Evolutionary conservation across 2,329 filamentous ascomycete species (phyloP), one percentile per base, ranked within the genome.

Genomic region (Aspergillus flavus): DNA sequence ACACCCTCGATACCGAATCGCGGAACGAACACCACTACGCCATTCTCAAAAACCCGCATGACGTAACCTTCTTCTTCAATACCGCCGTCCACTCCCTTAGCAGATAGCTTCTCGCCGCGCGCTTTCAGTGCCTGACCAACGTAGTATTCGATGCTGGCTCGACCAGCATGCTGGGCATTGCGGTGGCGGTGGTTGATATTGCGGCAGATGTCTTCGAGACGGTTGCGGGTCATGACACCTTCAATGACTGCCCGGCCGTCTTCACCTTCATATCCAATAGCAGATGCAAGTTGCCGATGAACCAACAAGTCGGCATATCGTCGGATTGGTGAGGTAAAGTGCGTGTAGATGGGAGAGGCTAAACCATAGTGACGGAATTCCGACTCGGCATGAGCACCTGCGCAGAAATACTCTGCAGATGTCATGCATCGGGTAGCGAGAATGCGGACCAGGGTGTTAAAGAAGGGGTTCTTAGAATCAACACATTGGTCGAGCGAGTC

Each of bases 381-480:
- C 0, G 93, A 91, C 76, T 95, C 94, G 0, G 94, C 88, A 76
- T 97, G 93, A 7, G 93, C 94, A 64, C 95, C 95, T 0, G 94
- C 92, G 80, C 92, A 95, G 80, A 99, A 99, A 81, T 99, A 99
- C 80, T 99, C 95, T 66, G 95, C 95, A 59, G 93, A 95, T 85
- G 97, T 97, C 95, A 99, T 99, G 86, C 95, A 99, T 26, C 95
- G 90, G 10, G 95, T 99, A 11, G 95, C 95, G 83, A 99, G 91
- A 80, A 99, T 97, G 75, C 95, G 92, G 70, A 99, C 90, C 28
- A 99, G 88, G 2, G 94, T 99, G 85, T 99, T 99, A 86, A 99
- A 98, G 83, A 97, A 99, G 32, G 94, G 93, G 72, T 98, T 92
- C 11, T 83, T 76, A 0, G 88, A 80, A 73, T 97, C 94, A 55